A percentile compares a stretch with the other conserved stretches of the same genome.
phyloP scores from a whole-genome alignment of 2,329 filamentous ascomycete species.

The Fusarium ramigenum region DNA sequence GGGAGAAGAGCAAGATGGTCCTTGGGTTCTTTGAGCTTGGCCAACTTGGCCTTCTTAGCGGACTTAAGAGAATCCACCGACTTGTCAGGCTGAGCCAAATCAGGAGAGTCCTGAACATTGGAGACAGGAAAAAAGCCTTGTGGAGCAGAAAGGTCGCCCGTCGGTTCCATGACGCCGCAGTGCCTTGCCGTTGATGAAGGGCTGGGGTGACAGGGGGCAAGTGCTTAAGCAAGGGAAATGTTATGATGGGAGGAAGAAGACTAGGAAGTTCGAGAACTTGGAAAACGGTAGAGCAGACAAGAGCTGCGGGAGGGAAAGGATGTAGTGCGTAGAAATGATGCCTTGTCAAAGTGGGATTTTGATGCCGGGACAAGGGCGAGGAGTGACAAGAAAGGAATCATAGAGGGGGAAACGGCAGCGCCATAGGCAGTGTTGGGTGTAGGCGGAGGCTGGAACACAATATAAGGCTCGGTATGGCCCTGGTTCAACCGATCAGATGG shows the following conservation, averaged over 20 bases:
- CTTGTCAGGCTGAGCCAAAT: neutral
- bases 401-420: constrained; percentile 2
- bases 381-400: constrained; percentile 16
- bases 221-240: neutral
- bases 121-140: constrained; percentile 16
- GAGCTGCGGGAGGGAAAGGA: constrained; percentile 2
- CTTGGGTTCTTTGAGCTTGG: constrained; percentile 6
- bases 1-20: constrained; percentile 22
- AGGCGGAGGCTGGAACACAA: constrained; percentile 1
- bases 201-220: neutral
- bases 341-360: constrained; percentile 3
- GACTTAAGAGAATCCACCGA: neutral
- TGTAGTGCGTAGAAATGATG: constrained; percentile 8
- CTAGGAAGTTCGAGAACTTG: neutral
- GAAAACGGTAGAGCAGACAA: constrained; percentile 6
- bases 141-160: neutral
- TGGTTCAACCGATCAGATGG: neutral
- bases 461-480: neutral
- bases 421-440: neutral
- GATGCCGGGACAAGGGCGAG: neutral
- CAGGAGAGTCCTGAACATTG: constrained; percentile 8
- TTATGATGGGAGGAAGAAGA: neutral
- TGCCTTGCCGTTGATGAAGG: neutral
- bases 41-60: constrained; percentile 12
- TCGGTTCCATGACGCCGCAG: constrained; percentile 7